Percentiles rank a stretch among this genome's conserved stretches.
These are phyloP conservation scores for Fraxinus dipetala DNA, from an alignment of 305 asterid species.

Conservation along the genomic window DNA sequence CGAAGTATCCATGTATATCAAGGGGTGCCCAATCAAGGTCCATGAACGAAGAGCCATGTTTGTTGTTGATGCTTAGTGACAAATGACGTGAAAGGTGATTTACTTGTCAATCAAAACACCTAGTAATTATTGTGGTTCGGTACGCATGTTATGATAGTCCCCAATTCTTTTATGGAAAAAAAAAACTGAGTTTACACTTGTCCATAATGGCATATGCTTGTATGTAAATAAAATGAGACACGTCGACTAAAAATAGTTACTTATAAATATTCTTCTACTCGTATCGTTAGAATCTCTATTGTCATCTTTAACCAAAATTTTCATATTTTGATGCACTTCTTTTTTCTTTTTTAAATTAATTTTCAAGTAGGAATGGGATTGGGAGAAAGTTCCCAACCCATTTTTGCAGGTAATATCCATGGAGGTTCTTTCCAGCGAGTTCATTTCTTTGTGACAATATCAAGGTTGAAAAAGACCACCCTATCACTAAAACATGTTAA, in stretches of 20 bases:
- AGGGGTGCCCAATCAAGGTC: not conserved
- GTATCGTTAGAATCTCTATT: not conserved
- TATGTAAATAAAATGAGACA: not conserved
- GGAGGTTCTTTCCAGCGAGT: not conserved
- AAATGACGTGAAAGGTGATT: not conserved
- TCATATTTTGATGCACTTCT: not conserved
- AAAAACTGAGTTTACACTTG: not conserved
- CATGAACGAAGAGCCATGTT: not conserved
- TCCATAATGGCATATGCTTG: not conserved
- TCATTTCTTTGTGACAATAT: not conserved
- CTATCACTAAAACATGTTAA: not conserved
- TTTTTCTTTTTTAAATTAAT: too few species aligned
- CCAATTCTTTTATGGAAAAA: not conserved
- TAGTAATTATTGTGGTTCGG: too few species aligned
- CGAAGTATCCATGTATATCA: not conserved
- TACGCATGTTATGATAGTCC: not conserved
- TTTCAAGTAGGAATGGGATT: not conserved
- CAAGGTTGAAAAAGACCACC: not conserved
- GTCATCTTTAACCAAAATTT: not conserved
- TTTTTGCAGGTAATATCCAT: not conserved
- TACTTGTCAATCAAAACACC: not conserved
- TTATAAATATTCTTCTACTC: not conserved
- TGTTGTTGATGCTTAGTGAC: not conserved
- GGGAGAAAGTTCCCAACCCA: not conserved
- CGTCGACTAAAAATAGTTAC: not conserved